These are phyloP conservation scores for Stramenopiles sp. DNA, from an alignment of 352 stramenopile species.

Conservation along the genomic window DNA sequence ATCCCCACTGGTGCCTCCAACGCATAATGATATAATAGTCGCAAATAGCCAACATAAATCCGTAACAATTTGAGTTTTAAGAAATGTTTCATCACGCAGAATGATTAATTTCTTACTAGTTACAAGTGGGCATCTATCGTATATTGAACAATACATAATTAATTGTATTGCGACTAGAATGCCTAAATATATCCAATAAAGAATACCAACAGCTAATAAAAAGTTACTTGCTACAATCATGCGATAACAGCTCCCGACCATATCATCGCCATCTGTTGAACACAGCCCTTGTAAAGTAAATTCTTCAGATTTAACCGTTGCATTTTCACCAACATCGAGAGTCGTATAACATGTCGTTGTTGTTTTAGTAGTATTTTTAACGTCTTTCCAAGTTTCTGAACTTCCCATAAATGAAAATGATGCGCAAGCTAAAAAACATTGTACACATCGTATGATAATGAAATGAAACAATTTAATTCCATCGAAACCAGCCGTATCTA, in stretches of 20 bases:
- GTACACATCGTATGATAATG: background rate
- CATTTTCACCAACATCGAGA: background rate
- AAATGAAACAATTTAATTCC: background rate
- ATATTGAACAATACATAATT: background rate
- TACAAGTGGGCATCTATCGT: too few species aligned
- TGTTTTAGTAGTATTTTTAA: background rate
- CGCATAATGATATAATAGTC: background rate
- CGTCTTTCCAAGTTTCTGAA: background rate
- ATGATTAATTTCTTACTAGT: background rate
- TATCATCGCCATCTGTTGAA: background rate
- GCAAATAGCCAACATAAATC: background rate
- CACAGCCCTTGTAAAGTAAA: background rate
- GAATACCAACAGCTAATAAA: background rate
- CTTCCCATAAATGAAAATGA: background rate
- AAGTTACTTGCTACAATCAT: background rate
- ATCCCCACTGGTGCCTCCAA: background rate
- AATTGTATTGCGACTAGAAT: background rate
- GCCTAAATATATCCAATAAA: background rate
- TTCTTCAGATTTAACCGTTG: background rate
- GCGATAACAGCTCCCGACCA: background rate
- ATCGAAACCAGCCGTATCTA: background rate
- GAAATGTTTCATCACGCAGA: background rate
- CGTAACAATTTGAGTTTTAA: background rate
- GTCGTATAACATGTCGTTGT: background rate
- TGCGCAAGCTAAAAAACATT: background rate